Evolutionary conservation across 192 early-diverging fungal genomes (phyloP).

Genomic region (Podila horticola): DNA sequence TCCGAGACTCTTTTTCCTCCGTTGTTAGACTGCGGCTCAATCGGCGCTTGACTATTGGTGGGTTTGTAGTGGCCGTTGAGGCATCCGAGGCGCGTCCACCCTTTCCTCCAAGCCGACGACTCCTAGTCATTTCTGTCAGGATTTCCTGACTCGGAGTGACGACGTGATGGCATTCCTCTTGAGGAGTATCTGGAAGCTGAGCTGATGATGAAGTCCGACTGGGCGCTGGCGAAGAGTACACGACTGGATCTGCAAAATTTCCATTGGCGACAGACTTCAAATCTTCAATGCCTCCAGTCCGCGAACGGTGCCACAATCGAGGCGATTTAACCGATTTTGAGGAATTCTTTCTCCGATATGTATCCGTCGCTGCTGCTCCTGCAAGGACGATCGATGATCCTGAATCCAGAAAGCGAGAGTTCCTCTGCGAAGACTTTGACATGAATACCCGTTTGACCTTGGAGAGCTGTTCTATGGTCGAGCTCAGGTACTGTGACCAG

Average conservation of each 20-base stretch:
- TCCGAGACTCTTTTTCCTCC: slow-evolving; percentile 8
- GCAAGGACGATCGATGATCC: slow-evolving; percentile 4
- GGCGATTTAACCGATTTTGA: too few species aligned
- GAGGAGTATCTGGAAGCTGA: too few species aligned
- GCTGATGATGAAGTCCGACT: too few species aligned
- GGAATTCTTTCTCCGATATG: not conserved
- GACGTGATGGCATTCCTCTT: too few species aligned
- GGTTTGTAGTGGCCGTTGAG: not conserved
- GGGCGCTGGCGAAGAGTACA: too few species aligned
- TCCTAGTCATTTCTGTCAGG: not conserved
- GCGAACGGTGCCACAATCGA: too few species aligned
- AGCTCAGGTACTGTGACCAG: slow-evolving; percentile 35
- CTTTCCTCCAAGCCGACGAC: not conserved
- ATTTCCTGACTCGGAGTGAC: not conserved
- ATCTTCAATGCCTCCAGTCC: too few species aligned
- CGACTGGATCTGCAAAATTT: too few species aligned
- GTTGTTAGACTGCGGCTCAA: too few species aligned
- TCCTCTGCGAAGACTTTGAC: slow-evolving; percentile 10
- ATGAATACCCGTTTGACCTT: slow-evolving; percentile 36
- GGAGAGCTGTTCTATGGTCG: slow-evolving; percentile 34
- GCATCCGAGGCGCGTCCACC: not conserved
- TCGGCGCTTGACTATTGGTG: too few species aligned
- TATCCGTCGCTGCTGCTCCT: not conserved
- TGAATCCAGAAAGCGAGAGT: slow-evolving; percentile 1
- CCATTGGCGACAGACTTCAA: too few species aligned